Base-by-base conservation (phyloP, 2,329 filamentous ascomycete genomes). In the Pezicula carpinea region DNA sequence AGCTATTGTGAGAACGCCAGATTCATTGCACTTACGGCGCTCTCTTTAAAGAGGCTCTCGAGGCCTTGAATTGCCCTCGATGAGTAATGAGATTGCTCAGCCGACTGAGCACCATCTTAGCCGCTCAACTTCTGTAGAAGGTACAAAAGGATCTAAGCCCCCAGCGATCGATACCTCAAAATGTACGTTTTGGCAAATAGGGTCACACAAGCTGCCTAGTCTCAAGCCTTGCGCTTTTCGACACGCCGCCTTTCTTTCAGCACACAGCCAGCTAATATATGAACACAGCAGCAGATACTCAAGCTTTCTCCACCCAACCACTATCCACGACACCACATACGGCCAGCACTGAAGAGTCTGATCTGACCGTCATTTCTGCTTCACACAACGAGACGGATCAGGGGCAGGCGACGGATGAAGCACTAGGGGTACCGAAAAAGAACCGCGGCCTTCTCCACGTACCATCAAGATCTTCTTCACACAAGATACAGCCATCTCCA, bases 391-490 rank as follows among this genome's bases (percentile, higher is more conserved):
- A 63, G 45, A 61, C 59, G 15, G 57, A 60, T 26, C 53, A 44
- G 38, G 40, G 53, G 18, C 50, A 44, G 32, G 46, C 47, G 39
- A 46, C 53, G 8, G 58, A 61, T 42, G 54, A 61, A 46, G 46
- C 50, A 23, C 46, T 53, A 32, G 56, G 58, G 47, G 53, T 52
- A 32, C 45, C 56, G 15, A 56, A 58, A 51, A 78, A 76, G 61
- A 71, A 71, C 48, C 72, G 73, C 43, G 67, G 71, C 31, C 70
- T 79, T 35, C 69, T 84, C 34, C 71, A 77, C 65, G 76, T 82
- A 34, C 79, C 80, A 14, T 82, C 80, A 36, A 73, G 78, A 66
- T 80, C 80, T 39, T 83, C 80, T 36, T 83, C 79, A 29, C 79
- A 77, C 53, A 76, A 75, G 63, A 72, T 77, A 59, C 76, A 83